phyloP scores from a whole-genome alignment of 345 rosid species.

The Litchi chinensis region DNA sequence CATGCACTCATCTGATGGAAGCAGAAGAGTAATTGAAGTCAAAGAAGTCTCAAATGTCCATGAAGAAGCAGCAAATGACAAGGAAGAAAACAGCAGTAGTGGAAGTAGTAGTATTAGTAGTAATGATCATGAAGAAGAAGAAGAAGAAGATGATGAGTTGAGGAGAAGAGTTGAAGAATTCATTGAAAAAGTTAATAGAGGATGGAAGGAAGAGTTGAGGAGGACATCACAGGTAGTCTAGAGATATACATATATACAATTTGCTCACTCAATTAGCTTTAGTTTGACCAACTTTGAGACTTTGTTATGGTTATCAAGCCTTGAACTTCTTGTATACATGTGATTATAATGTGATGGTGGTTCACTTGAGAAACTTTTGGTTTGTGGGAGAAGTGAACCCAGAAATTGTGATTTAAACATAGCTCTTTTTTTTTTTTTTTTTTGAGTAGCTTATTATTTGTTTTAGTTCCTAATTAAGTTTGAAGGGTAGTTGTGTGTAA shows the following conservation, averaged over 20 bases:
- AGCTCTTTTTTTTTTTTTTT: background rate
- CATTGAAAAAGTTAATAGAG: constrained; percentile 52
- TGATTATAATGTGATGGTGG: background rate
- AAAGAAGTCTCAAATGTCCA: background rate
- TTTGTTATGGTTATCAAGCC: background rate
- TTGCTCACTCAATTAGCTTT: constrained; percentile 1
- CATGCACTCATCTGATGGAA: constrained; percentile 6
- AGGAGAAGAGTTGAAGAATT: constrained; percentile 65
- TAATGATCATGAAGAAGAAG: background rate
- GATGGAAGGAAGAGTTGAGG: constrained; percentile 55
- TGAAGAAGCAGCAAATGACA: too few relatives aligned
- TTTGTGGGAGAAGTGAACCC: background rate
- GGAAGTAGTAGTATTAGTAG: background rate
- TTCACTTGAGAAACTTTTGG: background rate
- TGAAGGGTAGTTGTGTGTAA: background rate
- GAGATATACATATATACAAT: background rate
- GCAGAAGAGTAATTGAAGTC: background rate
- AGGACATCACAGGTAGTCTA: constrained; percentile 12
- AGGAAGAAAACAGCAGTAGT: background rate
- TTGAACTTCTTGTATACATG: background rate
- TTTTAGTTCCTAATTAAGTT: background rate
- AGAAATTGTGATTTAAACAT: background rate
- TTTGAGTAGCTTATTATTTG: background rate
- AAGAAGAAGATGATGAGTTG: constrained; percentile 37
- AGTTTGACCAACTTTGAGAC: background rate